Base-by-base conservation (phyloP, 257 asterid species). In the Linderniella brevidens region DNA sequence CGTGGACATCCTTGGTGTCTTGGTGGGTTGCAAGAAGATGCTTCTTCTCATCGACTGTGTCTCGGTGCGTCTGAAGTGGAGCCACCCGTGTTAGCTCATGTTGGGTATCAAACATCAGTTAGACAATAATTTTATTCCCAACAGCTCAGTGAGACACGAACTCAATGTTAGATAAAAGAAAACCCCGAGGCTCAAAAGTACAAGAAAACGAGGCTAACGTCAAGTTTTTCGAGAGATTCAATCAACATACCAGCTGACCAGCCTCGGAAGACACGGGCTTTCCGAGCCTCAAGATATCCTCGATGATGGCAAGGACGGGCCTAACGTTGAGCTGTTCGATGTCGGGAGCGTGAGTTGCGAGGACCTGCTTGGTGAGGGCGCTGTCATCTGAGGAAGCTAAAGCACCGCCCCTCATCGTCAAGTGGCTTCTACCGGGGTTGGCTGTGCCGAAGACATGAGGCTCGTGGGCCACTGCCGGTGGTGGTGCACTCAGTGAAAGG, bases 251-350 rank as follows among this genome's bases (percentile, higher is more conserved):
- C 15, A 39, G 13, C 13, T 46, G 32, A 11, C 13, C 25, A 29
- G 55, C 11, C 19, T 52, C 57, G 47, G 55, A 49, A 48, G 68
- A 11, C 13, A 46, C 5, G 20, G 81, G 67, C 58, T 19, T 58
- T 8, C 69, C 73, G 17, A 49, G 78, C 5, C 57, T 66, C 58
- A 83, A 48, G 59, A 83, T 79, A 11, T 79, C 80, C 73, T 79
- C 92, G 19, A 79, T 17, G 29, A 79, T 53, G 49, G 64, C 36
- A 12, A 83, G 64, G 17, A 83, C 64, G 0, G 84, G 73, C 40
- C 44, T 69, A 36, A 80, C 82, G 6, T 83, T 75, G 14, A 71
- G 71, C 1, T 69, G 78, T 18, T 69, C 74, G 0, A 72, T 63
- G 41, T 79, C 82, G 0, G 79, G 78, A 17, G 70, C 70, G 54